These are phyloP conservation scores for Debaryomycetaceae sp. DNA, from an alignment of 1,139 yeast species.

Conservation along the genomic window DNA sequence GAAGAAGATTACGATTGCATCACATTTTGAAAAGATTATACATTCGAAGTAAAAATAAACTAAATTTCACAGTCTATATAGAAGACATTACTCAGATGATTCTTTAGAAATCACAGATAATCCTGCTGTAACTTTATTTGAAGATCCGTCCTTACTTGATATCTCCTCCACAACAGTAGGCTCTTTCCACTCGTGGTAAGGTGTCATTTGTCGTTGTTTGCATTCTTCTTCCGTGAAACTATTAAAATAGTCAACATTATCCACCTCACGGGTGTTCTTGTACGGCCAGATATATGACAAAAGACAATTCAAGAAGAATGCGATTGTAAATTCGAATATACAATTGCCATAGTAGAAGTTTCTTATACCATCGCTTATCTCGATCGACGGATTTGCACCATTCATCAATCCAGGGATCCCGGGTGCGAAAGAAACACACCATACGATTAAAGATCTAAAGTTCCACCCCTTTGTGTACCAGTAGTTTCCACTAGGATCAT, in stretches of 20 bases:
- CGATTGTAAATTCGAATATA: conserved; percentile 8
- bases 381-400: conserved; percentile 19
- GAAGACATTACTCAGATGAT: too few relatives aligned
- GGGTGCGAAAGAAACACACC: conserved; percentile 17
- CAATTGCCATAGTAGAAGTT: conserved; percentile 9
- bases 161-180: background rate
- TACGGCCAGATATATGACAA: conserved; percentile 6
- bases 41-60: background rate
- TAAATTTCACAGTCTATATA: background rate
- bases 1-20: conserved; percentile 8
- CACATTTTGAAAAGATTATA: background rate
- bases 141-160: too few relatives aligned
- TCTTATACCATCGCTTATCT: conserved; percentile 3
- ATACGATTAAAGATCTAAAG: conserved; percentile 26
- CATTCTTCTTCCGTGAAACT: conserved; percentile 20
- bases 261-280: conserved; percentile 8
- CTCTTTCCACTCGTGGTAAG: background rate
- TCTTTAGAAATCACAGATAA: too few relatives aligned
- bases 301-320: conserved; percentile 5
- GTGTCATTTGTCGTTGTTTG: conserved; percentile 1
- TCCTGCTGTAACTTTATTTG: too few relatives aligned
- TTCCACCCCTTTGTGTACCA: conserved; percentile 30
- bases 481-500: conserved; percentile 8
- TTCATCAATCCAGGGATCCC: conserved; percentile 19
- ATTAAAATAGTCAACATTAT: conserved; percentile 14